Evolutionary conservation across 2,329 filamentous ascomycete genomes (phyloP), one percentile per base, ranked within the genome.

Genomic region (Allantophomopsis cytisporea): DNA sequence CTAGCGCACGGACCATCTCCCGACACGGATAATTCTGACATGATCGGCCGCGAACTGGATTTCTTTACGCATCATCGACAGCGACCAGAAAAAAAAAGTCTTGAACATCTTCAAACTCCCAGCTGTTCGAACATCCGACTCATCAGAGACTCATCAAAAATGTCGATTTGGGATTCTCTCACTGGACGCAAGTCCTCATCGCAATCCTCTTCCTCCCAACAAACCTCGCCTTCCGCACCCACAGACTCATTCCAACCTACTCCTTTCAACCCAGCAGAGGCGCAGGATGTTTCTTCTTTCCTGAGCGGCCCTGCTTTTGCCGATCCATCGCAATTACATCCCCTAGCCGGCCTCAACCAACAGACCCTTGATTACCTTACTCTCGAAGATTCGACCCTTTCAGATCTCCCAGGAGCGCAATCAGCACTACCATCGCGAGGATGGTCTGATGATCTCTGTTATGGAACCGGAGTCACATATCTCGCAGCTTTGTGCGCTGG

Each of bases 361-460:
- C 85, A 94, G 53, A 84, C 83, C 1, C 79, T 98, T 54, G 91
- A 98, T 61, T 98, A 98, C 63, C 74, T 98, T 48, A 80, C 82
- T 18, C 80, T 98, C 55, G 91, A 98, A 64, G 93, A 98, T 59
- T 84, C 86, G 37, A 76, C 80, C 20, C 76, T 95, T 42, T 87
- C 86, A 45, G 80, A 93, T 54, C 73, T 94, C 15, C 87, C 88
- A 37, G 88, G 87, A 54, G 73, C 79, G 43, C 83, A 84, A 58
- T 93, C 89, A 34, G 82, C 88, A 40, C 74, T 98, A 40, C 91
- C 93, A 34, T 95, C 88, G 41, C 81, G 91, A 60, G 91, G 91
- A 58, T 98, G 94, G 78, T 94, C 88, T 44, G 91, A 98, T 58
- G 91, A 98, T 60, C 76, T 98, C 43, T 96, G 91, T 65, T 98